phyloP scores from a whole-genome alignment of 768 basidiomycete species.

The Suillus cothurnatus region DNA sequence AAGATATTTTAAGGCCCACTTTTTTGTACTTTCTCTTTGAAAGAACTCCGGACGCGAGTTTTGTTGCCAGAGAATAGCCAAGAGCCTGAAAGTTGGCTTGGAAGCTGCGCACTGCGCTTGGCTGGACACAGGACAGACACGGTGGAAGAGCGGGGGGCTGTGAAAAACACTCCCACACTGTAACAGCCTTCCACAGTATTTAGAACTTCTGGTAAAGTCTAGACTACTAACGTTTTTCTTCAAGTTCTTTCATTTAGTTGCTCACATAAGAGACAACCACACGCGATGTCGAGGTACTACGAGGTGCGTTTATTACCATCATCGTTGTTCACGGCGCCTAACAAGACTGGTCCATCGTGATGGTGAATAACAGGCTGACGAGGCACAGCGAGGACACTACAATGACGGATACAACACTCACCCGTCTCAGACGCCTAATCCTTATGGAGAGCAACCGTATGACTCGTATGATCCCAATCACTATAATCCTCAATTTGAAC shows the following conservation, averaged over 20 bases:
- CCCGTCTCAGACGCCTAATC: constrained; percentile 36
- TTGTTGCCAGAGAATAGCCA: not conserved
- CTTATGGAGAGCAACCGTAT: constrained; percentile 44
- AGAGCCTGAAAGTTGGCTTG: not conserved
- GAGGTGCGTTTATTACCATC: constrained; percentile 34
- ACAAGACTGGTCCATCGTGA: not conserved
- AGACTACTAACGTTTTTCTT: not conserved
- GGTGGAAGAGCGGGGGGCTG: not conserved
- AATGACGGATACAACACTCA: constrained; percentile 69
- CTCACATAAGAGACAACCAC: not conserved
- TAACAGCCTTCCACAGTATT: not conserved
- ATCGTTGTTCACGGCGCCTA: not conserved
- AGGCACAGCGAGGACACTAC: constrained; percentile 62
- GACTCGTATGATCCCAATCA: constrained; percentile 29
- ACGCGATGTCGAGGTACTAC: constrained; percentile 42
- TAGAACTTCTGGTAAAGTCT: not conserved
- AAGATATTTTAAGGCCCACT: not conserved
- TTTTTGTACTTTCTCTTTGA: not conserved
- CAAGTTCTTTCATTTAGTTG: not conserved
- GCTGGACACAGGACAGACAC: not conserved
- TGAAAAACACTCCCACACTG: not conserved
- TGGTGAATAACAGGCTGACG: constrained; percentile 54
- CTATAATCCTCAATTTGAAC: constrained; percentile 36
- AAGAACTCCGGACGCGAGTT: not conserved
- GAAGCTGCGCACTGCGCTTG: not conserved